Conservation (phyloP, 768 basidiomycete species). For the Lyophyllum semitale region DNA sequence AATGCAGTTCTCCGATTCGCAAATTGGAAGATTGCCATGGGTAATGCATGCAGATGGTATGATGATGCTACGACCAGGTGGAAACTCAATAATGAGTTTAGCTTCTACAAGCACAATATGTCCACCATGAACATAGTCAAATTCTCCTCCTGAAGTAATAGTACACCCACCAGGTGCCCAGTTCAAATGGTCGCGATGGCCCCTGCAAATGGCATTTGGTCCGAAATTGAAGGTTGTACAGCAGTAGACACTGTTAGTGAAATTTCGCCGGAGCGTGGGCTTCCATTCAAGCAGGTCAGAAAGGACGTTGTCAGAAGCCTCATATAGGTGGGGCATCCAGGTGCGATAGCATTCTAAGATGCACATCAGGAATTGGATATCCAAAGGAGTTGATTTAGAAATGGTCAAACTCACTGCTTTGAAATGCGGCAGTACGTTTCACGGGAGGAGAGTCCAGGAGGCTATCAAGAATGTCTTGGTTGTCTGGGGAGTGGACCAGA, state of each 20-base stretch:
- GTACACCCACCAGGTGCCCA: neutral
- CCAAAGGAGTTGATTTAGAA: neutral
- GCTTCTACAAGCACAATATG: neutral
- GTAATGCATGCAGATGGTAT: neutral
- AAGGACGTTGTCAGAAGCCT: neutral
- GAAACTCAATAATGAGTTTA: neutral
- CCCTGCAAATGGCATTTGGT: neutral
- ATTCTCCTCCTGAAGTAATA: neutral
- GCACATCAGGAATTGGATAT: neutral
- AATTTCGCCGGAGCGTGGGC: neutral
- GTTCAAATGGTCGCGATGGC: neutral
- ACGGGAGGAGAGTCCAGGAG: neutral
- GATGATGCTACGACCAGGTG: neutral
- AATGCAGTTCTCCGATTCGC: neutral
- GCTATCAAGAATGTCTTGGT: neutral
- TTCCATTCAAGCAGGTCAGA: neutral
- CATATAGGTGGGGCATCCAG: neutral
- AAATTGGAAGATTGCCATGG: neutral
- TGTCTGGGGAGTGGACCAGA: neutral
- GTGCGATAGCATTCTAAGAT: neutral
- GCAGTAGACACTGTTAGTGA: neutral
- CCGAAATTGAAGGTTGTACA: neutral
- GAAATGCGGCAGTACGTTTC: neutral
- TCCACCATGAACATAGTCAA: neutral
- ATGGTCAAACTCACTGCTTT: neutral